Conservation (phyloP, 192 early-diverging fungal species). For the Backusella tarrabulga region DNA sequence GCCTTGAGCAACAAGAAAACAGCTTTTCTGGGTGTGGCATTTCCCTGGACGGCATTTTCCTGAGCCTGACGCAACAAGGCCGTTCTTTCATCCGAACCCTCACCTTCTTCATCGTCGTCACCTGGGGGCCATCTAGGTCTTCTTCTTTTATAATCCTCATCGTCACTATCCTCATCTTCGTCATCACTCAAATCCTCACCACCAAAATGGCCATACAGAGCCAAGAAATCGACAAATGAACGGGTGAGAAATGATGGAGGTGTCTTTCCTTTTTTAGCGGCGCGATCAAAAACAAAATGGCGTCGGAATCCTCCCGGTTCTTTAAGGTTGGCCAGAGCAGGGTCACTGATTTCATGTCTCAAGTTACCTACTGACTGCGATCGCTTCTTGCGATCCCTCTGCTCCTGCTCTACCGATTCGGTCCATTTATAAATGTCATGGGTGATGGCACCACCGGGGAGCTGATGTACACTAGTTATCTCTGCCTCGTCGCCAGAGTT, state of each 20-base stretch:
- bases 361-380: constrained; percentile 26
- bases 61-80: constrained; percentile 18
- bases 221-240: constrained; percentile 93
- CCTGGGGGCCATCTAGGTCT: background rate
- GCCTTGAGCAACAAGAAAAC: constrained; percentile 80
- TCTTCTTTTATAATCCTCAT: constrained; percentile 3
- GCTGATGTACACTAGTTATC: constrained; percentile 47
- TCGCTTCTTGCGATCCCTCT: constrained; percentile 22
- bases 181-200: constrained; percentile 80
- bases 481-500: constrained; percentile 10
- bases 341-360: background rate
- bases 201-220: constrained; percentile 91
- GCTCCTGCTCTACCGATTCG: constrained; percentile 57
- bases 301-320: constrained; percentile 90
- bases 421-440: constrained; percentile 89
- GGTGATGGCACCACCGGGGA: constrained; percentile 72
- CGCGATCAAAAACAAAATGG: constrained; percentile 76
- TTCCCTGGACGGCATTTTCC: constrained; percentile 32
- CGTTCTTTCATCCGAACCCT: constrained; percentile 19
- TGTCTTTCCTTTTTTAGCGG: constrained; percentile 63
- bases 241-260: constrained; percentile 76
- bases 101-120: background rate
- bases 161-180: constrained; percentile 8
- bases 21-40: constrained; percentile 66
- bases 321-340: constrained; percentile 34